Evolutionary conservation across 495 filamentous ascomycete genomes (phyloP).

Genomic region (Hapsidospora chrysogenum): DNA sequence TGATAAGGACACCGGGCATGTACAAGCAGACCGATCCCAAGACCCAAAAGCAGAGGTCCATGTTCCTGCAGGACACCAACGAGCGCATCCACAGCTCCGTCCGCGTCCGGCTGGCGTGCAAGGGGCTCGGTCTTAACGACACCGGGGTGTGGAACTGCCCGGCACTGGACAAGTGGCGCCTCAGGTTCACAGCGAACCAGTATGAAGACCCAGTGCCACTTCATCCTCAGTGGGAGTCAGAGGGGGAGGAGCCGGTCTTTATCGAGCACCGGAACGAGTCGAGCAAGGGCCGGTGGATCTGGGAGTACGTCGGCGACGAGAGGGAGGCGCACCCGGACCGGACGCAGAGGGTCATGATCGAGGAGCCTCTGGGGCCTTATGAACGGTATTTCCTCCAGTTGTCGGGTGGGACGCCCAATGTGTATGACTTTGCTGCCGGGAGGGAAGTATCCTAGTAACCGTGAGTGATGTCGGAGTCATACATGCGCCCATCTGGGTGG

Average conservation of each 20-base stretch:
- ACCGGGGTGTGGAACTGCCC: slow-evolving; percentile 31
- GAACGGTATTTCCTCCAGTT: slow-evolving; percentile 26
- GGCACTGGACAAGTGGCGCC: slow-evolving; percentile 29
- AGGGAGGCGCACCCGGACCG: slow-evolving; percentile 12
- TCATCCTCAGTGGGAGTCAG: slow-evolving; percentile 14
- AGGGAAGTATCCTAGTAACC: too few relatives aligned
- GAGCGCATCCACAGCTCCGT: slow-evolving; percentile 50
- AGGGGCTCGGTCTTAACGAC: slow-evolving; percentile 42
- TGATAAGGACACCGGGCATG: slow-evolving; percentile 37
- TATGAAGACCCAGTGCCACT: slow-evolving; percentile 18
- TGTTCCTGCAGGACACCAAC: slow-evolving; percentile 39
- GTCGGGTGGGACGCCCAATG: slow-evolving; percentile 20
- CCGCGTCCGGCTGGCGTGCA: slow-evolving; percentile 32
- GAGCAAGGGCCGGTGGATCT: slow-evolving; percentile 23
- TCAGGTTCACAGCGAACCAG: slow-evolving; percentile 10
- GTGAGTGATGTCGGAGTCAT: too few relatives aligned
- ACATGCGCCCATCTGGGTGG: too few relatives aligned
- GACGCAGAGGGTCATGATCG: slow-evolving; percentile 19
- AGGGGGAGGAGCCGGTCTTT: not conserved
- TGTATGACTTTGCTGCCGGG: slow-evolving; percentile 19
- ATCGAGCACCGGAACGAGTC: too few relatives aligned
- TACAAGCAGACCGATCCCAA: slow-evolving; percentile 38
- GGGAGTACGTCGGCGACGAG: slow-evolving; percentile 31
- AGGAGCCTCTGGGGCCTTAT: slow-evolving; percentile 33
- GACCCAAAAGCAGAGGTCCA: slow-evolving; percentile 19